Evolutionary conservation across 202 grass and related monocot genomes (phyloP).

Genomic region (Brachypodium distachyon): DNA sequence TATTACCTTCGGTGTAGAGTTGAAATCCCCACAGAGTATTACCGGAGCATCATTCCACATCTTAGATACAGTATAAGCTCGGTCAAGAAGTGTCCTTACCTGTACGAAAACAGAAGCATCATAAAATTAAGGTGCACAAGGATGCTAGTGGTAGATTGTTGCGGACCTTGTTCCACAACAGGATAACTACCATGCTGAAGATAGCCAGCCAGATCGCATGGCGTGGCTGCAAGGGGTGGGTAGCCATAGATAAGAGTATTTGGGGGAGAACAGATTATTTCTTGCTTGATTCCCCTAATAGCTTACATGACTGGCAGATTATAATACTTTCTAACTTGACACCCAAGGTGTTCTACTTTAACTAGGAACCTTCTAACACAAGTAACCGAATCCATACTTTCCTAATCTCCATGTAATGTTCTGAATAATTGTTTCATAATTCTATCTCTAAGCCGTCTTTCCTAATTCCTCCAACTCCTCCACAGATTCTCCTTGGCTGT

Average conservation of each 20-base stretch:
- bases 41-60: slow-evolving; percentile 78
- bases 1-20: slow-evolving; percentile 75
- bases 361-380: not conserved
- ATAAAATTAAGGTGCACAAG: slow-evolving; percentile 9
- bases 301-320: not conserved
- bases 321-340: not conserved
- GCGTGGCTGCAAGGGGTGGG: not conserved
- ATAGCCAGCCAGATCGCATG: not conserved
- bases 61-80: slow-evolving; percentile 67
- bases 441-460: too few relatives aligned
- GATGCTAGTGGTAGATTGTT: not conserved
- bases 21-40: slow-evolving; percentile 97
- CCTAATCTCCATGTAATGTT: not conserved
- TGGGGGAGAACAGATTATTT: not conserved
- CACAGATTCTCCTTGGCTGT: too few relatives aligned
- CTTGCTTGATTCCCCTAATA: not conserved
- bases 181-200: not conserved
- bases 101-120: slow-evolving; percentile 33
- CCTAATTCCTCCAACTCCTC: too few relatives aligned
- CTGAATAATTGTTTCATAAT: too few relatives aligned
- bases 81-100: slow-evolving; percentile 84
- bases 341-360: not conserved
- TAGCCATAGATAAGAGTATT: too few relatives aligned
- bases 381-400: not conserved
- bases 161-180: not conserved